Evolutionary conservation across 768 basidiomycete genomes (phyloP).

Genomic region (Boletellus ananas): DNA sequence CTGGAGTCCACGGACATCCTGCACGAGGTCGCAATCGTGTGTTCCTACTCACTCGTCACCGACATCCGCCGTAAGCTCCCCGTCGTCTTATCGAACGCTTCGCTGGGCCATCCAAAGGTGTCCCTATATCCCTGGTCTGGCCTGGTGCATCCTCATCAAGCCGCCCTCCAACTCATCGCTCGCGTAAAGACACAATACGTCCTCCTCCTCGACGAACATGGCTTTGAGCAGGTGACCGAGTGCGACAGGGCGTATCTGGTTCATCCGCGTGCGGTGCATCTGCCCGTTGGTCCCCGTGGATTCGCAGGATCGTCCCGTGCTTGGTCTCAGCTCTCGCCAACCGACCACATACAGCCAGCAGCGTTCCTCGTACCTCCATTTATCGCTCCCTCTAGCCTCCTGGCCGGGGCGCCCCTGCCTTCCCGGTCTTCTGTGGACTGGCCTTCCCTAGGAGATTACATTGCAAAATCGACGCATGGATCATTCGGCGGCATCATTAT

Average conservation of each 20-base stretch:
- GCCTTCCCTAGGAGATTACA: conserved; percentile 16
- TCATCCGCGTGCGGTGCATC: conserved; percentile 32
- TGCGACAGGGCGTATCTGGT: conserved; percentile 39
- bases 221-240: conserved; percentile 34
- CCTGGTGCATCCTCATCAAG: conserved; percentile 15
- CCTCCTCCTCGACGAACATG: conserved; percentile 49
- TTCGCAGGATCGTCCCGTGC: conserved; percentile 21
- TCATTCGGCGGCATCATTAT: conserved; percentile 39
- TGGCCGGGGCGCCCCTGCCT: conserved; percentile 19
- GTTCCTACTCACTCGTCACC: conserved; percentile 35
- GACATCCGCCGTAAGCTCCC: conserved; percentile 37
- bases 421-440: conserved; percentile 21
- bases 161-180: conserved; percentile 36
- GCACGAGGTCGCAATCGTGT: conserved; percentile 46
- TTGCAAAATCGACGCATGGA: conserved; percentile 31
- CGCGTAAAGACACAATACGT: conserved; percentile 46
- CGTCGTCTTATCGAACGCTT: conserved; percentile 26
- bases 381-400: conserved; percentile 36
- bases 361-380: conserved; percentile 62
- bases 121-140: conserved; percentile 34
- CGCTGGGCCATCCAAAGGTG: conserved; percentile 39
- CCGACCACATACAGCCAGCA: conserved; percentile 35
- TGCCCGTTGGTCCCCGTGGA: conserved; percentile 44
- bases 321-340: conserved; percentile 32
- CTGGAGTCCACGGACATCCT: conserved; percentile 34